Conservation (phyloP, 345 rosid genomes). For the Camelina hispida region DNA sequence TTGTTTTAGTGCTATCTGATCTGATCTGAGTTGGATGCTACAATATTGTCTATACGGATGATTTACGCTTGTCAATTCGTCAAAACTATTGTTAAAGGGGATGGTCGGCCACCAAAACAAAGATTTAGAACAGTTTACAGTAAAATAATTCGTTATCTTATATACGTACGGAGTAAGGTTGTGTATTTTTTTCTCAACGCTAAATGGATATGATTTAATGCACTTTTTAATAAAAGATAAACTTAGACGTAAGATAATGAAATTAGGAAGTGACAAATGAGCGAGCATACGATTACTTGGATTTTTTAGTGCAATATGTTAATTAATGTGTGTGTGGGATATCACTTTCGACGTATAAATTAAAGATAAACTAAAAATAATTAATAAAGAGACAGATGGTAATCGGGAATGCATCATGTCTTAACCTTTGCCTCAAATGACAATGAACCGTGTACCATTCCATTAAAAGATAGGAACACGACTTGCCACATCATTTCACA, state of each 20-base stretch:
- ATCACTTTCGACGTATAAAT: background rate
- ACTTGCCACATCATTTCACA: conserved; percentile 10
- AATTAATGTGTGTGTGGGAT: background rate
- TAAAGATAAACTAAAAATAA: background rate
- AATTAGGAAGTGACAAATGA: conserved; percentile 2
- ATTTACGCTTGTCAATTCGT: background rate
- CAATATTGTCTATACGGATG: background rate
- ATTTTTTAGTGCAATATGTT: background rate
- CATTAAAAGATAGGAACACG: background rate
- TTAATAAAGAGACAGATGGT: conserved; percentile 9
- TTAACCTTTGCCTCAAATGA: background rate
- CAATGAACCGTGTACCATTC: conserved; percentile 19
- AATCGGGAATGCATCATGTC: conserved; percentile 4
- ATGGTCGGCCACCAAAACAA: background rate
- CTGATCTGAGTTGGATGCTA: too few relatives aligned
- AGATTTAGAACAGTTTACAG: background rate
- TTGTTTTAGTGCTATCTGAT: too few relatives aligned
- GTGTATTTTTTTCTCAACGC: background rate
- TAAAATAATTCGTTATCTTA: background rate
- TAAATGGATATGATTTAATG: background rate
- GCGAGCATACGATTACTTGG: conserved; percentile 1
- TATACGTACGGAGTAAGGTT: background rate
- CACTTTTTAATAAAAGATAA: background rate
- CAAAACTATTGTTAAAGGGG: background rate
- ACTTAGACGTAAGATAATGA: conserved; percentile 14